These are phyloP conservation scores for Fusarium cyanostomum DNA, from an alignment of 2,329 filamentous ascomycete genomes.

Conservation along the genomic window DNA sequence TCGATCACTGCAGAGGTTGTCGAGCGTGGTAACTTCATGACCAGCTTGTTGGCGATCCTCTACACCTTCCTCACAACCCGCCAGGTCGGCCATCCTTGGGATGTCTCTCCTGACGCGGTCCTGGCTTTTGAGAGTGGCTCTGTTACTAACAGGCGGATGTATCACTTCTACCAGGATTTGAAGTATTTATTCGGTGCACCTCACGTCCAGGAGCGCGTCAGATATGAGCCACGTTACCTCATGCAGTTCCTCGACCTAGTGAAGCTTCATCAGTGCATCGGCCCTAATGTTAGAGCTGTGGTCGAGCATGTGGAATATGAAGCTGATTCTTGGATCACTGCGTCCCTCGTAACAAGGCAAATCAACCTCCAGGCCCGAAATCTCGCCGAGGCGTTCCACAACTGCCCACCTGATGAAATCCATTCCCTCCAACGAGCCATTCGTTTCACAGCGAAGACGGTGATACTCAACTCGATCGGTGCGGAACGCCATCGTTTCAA, in stretches of 20 bases:
- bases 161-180: conserved; percentile 96
- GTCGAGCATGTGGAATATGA: conserved; percentile 98
- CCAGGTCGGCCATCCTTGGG: conserved; percentile 92
- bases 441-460: conserved; percentile 78
- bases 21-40: conserved; percentile 93
- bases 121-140: conserved; percentile 94
- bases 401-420: conserved; percentile 70
- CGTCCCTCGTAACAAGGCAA: conserved; percentile 91
- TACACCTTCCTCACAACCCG: conserved; percentile 97
- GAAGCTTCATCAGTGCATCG: conserved; percentile 96
- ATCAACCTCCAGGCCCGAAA: conserved; percentile 93
- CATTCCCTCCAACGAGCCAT: conserved; percentile 75
- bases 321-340: conserved; percentile 97
- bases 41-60: conserved; percentile 92
- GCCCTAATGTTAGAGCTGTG: conserved; percentile 88
- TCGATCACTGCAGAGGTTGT: conserved; percentile 97
- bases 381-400: conserved; percentile 85
- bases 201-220: conserved; percentile 85
- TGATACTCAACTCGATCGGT: conserved; percentile 90
- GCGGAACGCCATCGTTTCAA: conserved; percentile 87
- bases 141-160: conserved; percentile 93
- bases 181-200: conserved; percentile 90
- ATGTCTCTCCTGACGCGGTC: conserved; percentile 85
- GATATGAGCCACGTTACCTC: conserved; percentile 85
- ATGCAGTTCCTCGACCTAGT: conserved; percentile 95